phyloP scores from a whole-genome alignment of 208 protist genomes.

The Tritrichomonas foetus region DNA sequence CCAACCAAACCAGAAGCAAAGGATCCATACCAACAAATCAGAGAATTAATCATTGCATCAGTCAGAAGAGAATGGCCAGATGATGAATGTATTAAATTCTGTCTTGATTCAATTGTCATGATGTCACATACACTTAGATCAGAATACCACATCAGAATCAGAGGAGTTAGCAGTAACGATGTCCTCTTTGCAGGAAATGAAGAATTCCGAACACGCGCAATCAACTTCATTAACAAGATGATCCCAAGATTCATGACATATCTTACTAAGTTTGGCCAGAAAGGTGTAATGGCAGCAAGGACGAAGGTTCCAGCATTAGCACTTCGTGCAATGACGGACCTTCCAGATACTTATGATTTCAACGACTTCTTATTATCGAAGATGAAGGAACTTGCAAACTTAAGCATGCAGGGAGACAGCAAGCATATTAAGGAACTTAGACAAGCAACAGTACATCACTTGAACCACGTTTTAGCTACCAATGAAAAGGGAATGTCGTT shows the following conservation, averaged over 20 bases:
- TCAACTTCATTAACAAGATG: background rate
- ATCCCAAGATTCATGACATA: background rate
- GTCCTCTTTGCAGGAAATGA: background rate
- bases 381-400: no score
- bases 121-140: background rate
- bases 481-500: no score
- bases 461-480: no score
- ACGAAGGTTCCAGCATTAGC: conserved; percentile 14
- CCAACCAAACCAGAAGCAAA: background rate
- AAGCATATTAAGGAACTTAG: no score
- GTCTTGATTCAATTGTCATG: background rate
- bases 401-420: no score
- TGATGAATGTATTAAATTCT: background rate
- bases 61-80: background rate
- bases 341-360: background rate
- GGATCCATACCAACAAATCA: background rate
- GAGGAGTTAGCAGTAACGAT: background rate
- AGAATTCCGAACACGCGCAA: background rate
- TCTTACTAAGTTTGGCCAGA: background rate
- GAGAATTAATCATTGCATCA: background rate
- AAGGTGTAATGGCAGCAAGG: background rate
- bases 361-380: no score
- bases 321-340: background rate
- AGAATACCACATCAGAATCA: background rate
- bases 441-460: no score